These are phyloP conservation scores for Neoarthrinium moseri DNA, from an alignment of 2,329 filamentous ascomycete genomes.

Conservation along the genomic window DNA sequence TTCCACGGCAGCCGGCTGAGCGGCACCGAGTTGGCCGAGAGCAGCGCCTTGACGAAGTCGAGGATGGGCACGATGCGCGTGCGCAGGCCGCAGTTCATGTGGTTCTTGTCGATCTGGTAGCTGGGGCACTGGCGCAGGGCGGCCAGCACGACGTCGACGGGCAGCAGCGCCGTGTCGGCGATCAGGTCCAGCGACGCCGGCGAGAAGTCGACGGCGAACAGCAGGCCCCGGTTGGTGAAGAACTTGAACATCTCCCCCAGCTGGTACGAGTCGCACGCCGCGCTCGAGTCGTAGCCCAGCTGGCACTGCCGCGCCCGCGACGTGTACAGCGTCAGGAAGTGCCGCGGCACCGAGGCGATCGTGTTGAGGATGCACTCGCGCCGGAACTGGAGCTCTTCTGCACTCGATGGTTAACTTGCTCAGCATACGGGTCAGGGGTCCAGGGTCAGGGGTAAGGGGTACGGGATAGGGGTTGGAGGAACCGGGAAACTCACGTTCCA, in stretches of 20 bases:
- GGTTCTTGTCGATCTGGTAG: slow-evolving; percentile 74
- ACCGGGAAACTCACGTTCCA: slow-evolving; percentile 55
- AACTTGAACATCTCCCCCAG: slow-evolving; percentile 77
- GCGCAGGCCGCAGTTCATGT: slow-evolving; percentile 70
- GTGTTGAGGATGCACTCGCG: slow-evolving; percentile 67
- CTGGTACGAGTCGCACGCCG: slow-evolving; percentile 75
- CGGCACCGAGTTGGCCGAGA: slow-evolving; percentile 44
- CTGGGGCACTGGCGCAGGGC: slow-evolving; percentile 64
- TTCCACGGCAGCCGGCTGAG: slow-evolving; percentile 48
- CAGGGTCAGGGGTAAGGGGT: neutral
- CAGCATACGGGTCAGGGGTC: neutral
- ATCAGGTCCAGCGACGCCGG: slow-evolving; percentile 43
- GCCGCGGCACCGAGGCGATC: slow-evolving; percentile 65
- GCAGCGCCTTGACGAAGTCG: slow-evolving; percentile 60
- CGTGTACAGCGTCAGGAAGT: slow-evolving; percentile 67
- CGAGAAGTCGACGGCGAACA: slow-evolving; percentile 59
- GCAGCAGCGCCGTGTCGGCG: slow-evolving; percentile 53
- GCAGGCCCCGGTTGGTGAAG: slow-evolving; percentile 58
- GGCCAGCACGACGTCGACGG: slow-evolving; percentile 59
- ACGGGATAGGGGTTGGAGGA: neutral
- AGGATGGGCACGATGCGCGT: slow-evolving; percentile 64
- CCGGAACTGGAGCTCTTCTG: slow-evolving; percentile 65
- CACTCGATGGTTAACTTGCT: slow-evolving; percentile 2
- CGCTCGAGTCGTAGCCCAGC: slow-evolving; percentile 70
- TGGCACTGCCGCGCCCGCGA: slow-evolving; percentile 66